Percentiles rank a stretch among this genome's conserved stretches.
These are phyloP conservation scores for Thalassiosira mediterranea DNA, from an alignment of 352 stramenopile species.

Conservation along the genomic window DNA sequence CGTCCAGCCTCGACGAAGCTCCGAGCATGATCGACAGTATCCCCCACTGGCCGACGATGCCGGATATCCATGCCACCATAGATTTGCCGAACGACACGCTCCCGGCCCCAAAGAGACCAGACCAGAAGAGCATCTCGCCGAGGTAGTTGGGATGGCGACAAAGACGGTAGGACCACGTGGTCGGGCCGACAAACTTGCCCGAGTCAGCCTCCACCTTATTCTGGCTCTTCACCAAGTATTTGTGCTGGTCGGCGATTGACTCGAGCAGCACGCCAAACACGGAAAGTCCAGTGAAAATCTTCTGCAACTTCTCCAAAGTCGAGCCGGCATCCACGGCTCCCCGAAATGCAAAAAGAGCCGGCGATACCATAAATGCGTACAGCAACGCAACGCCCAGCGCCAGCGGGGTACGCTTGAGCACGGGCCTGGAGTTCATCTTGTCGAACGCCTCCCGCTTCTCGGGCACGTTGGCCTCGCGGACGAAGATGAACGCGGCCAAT, in stretches of 20 bases:
- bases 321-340: background rate
- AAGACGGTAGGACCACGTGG: slow-evolving; percentile 50
- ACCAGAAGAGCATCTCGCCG: slow-evolving; percentile 91
- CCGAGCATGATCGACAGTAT: slow-evolving; percentile 68
- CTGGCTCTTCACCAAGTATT: slow-evolving; percentile 38
- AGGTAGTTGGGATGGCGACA: slow-evolving; percentile 93
- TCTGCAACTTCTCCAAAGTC: slow-evolving; percentile 19
- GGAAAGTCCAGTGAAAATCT: slow-evolving; percentile 14
- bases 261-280: slow-evolving; percentile 40
- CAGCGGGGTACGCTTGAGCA: slow-evolving; percentile 40
- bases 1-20: slow-evolving; percentile 57
- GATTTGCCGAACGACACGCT: slow-evolving; percentile 58
- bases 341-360: slow-evolving; percentile 48
- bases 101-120: slow-evolving; percentile 60
- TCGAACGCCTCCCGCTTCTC: slow-evolving; percentile 46
- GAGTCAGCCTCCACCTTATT: slow-evolving; percentile 15
- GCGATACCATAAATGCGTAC: slow-evolving; percentile 56
- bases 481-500: slow-evolving; percentile 28
- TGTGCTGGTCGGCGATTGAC: slow-evolving; percentile 50
- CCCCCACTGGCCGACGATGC: slow-evolving; percentile 56
- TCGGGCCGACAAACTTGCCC: slow-evolving; percentile 46
- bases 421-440: slow-evolving; percentile 18
- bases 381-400: slow-evolving; percentile 43
- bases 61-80: slow-evolving; percentile 48
- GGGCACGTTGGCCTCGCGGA: slow-evolving; percentile 39